Evolutionary conservation across 192 early-diverging fungal species (phyloP), one percentile per base, ranked within the genome.

Genomic region (Pilobolus umbonatus): DNA sequence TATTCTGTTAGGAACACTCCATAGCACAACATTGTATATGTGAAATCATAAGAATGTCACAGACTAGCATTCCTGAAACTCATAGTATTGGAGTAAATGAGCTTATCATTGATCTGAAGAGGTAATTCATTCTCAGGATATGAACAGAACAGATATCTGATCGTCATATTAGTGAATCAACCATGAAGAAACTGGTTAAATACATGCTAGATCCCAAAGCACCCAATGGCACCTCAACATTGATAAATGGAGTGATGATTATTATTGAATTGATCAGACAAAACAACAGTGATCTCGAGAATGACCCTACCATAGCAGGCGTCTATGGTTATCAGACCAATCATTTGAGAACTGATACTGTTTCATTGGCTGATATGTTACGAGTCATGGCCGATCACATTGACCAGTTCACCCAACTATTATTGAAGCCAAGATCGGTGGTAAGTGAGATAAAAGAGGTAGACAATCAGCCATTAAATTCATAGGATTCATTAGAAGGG

Each of bases 201-300:
- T 98, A 85, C 61, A 99, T 99, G 97, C 82, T 99, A 8, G 81
- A 90, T 49, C 47, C 66, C 29, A 58, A 69, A 3, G 92, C 88
- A 7, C 87, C 91, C 12, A 77, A 89, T 66, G 83, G 89, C 21
- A 88, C 91, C 1, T 95, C 90, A 15, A 88, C 91, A 19, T 80
- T 99, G 28, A 91, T 86, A 55, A 97, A 94, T 69, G 94, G 93
- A 62, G 91, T 96, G 29, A 91, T 86, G 49, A 94, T 99, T 55
- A 89, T 99, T 62, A 95, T 99, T 59, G 95, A 99, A 77, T 77
- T 99, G 15, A 95, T 99, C 71, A 85, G 96, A 57, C 85, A 94
- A 61, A 97, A 96, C 71, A 98, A 94, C 30, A 75, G 71, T 32
- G 55, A 61, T 49, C 44, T 52, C 21, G 74, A 65, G 39, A 60